Conservation (phyloP, 179 eudicot species). For the Monotropa hypopitys region DNA sequence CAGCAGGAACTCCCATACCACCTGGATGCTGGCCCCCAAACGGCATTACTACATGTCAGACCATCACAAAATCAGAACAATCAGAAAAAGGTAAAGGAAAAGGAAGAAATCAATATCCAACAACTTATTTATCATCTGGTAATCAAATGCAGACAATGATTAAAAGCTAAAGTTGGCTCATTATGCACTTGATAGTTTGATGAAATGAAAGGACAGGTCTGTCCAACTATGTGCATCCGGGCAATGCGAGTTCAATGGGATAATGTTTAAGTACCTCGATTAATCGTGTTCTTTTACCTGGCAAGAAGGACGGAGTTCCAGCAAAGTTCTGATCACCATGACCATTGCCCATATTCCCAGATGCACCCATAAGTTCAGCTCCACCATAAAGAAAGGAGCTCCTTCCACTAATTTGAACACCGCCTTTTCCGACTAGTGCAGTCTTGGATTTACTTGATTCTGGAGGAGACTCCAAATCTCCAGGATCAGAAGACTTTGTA, state of each 20-base stretch:
- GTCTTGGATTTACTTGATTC: slow-evolving; percentile 42
- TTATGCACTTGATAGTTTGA: not conserved
- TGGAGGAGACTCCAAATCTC: slow-evolving; percentile 24
- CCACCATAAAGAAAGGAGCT: slow-evolving; percentile 53
- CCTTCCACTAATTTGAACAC: slow-evolving; percentile 48
- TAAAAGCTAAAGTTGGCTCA: not conserved
- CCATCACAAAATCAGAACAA: not conserved
- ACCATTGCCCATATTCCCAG: slow-evolving; percentile 45
- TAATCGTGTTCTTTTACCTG: slow-evolving; percentile 31
- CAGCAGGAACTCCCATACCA: slow-evolving; percentile 89
- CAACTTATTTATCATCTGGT: not conserved
- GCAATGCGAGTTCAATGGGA: not conserved
- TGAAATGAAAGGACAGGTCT: not conserved
- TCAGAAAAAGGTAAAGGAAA: slow-evolving; percentile 6
- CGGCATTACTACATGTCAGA: slow-evolving; percentile 60
- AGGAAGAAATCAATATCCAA: not conserved
- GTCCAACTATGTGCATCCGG: not conserved
- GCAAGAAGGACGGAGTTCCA: slow-evolving; percentile 51
- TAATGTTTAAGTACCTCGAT: not conserved
- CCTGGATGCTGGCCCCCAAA: slow-evolving; percentile 82
- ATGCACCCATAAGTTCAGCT: slow-evolving; percentile 47
- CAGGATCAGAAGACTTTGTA: slow-evolving; percentile 26
- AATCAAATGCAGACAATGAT: not conserved
- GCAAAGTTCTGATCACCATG: slow-evolving; percentile 70
- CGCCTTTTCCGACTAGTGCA: slow-evolving; percentile 29